Evolutionary conservation across 805 yeast species (phyloP).

Genomic region (Tanozyma kutaoensis): DNA sequence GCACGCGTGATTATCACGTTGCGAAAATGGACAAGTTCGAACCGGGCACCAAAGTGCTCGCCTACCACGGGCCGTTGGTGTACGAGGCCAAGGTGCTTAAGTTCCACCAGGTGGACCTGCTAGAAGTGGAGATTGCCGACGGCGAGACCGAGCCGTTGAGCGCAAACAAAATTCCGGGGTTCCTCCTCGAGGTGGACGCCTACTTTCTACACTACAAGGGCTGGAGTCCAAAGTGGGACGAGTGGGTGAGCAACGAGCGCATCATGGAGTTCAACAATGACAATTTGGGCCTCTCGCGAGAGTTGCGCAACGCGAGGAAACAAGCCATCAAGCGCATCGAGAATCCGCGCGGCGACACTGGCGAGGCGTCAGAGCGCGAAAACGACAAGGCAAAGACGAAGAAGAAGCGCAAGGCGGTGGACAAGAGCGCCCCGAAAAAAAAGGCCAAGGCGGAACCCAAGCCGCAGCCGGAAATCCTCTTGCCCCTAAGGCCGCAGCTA

Average conservation of each 20-base stretch:
- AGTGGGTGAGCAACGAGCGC: slow-evolving; percentile 73
- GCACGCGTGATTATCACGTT: too few relatives aligned
- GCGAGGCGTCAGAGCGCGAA: too few relatives aligned
- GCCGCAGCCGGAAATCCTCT: slow-evolving; percentile 26
- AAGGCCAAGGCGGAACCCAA: not conserved
- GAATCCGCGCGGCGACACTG: slow-evolving; percentile 3
- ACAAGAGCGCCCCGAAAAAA: slow-evolving; percentile 19
- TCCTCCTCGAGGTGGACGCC: slow-evolving; percentile 15
- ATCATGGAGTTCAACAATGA: slow-evolving; percentile 59
- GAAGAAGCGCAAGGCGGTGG: slow-evolving; percentile 32
- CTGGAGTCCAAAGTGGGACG: slow-evolving; percentile 95
- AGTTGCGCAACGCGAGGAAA: slow-evolving; percentile 8
- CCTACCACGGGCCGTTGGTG: slow-evolving; percentile 82
- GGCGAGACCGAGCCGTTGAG: slow-evolving; percentile 21
- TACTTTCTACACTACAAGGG: slow-evolving; percentile 85
- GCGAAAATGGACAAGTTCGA: too few relatives aligned
- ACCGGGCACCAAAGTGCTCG: slow-evolving; percentile 31
- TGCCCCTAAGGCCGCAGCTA: slow-evolving; percentile 51
- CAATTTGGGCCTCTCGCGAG: slow-evolving; percentile 33
- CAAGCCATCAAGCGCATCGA: slow-evolving; percentile 7
- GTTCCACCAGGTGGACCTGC: slow-evolving; percentile 41
- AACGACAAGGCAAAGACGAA: slow-evolving; percentile 1
- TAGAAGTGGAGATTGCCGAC: slow-evolving; percentile 25
- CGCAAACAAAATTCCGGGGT: slow-evolving; percentile 13
- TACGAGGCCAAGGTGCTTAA: slow-evolving; percentile 78